A percentile compares a stretch with the other conserved stretches of the same genome.
Conservation (phyloP, 257 asterid genomes). For the Paulownia fortunei region DNA sequence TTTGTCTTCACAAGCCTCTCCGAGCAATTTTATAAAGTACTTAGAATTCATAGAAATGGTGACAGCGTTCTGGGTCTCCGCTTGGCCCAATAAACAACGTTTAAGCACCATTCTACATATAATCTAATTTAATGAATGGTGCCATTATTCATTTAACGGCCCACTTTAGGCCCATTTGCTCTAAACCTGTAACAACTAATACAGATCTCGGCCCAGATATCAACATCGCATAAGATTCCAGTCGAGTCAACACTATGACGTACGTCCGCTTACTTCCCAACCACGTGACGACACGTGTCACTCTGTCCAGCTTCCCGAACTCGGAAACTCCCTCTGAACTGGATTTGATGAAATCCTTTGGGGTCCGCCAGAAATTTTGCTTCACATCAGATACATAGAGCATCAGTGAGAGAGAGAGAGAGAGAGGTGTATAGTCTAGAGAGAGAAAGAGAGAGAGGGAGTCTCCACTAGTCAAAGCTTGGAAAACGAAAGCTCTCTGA, state of each 20-base stretch:
- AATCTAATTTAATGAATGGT: no score
- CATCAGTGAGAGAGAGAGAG: constrained; percentile 27
- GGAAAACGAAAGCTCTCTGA: constrained; percentile 48
- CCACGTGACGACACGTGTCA: constrained; percentile 34
- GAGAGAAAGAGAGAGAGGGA: constrained; percentile 25
- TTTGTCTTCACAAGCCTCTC: no score
- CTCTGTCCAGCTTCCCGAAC: constrained; percentile 34
- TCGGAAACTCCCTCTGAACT: constrained; percentile 44
- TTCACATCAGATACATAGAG: constrained; percentile 32
- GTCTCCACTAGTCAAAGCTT: constrained; percentile 50
- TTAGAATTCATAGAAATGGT: no score
- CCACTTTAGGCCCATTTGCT: background rate
- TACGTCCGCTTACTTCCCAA: constrained; percentile 32
- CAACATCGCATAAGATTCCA: constrained; percentile 24
- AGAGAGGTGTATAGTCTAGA: background rate
- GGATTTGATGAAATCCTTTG: constrained; percentile 52
- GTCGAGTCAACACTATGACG: constrained; percentile 37
- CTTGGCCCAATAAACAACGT: no score
- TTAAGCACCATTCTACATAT: no score
- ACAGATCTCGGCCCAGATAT: constrained; percentile 23
- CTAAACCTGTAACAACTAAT: background rate
- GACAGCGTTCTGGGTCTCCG: no score
- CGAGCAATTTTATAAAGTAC: no score
- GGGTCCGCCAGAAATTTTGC: constrained; percentile 57
- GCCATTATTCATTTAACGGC: no score